Evolutionary conservation across 2,329 filamentous ascomycete species (phyloP).

Genomic region (Microdochium paspali): DNA sequence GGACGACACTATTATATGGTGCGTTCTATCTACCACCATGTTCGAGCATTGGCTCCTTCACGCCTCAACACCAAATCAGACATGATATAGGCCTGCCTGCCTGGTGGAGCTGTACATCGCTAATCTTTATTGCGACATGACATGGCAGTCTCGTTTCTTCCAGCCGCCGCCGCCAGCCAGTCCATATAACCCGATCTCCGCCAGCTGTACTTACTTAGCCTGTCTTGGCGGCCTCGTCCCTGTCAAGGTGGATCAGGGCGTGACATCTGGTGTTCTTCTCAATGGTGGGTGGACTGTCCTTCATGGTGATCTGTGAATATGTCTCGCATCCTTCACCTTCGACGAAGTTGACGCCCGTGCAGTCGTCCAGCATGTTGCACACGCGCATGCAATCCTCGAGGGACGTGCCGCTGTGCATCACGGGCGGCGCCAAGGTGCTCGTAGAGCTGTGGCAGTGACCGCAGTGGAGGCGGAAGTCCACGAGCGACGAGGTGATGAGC

Average conservation of each 20-base stretch:
- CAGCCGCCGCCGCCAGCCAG: neutral
- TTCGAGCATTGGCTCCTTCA: too few species aligned
- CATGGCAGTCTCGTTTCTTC: neutral
- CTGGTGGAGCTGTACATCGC: too few species aligned
- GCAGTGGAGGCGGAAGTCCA: neutral
- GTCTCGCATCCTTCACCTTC: neutral
- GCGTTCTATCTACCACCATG: too few species aligned
- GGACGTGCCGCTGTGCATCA: neutral
- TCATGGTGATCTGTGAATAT: neutral
- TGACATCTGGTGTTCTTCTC: neutral
- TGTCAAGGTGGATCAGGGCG: neutral
- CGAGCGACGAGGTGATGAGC: neutral
- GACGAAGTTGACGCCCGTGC: neutral
- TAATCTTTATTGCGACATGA: too few species aligned
- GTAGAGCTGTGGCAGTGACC: neutral
- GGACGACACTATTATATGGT: too few species aligned
- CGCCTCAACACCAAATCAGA: too few species aligned
- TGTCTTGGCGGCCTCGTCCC: neutral
- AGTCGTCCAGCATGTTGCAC: neutral
- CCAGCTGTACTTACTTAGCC: neutral
- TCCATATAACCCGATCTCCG: too few species aligned
- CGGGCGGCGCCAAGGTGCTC: too few species aligned
- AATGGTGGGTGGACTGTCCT: neutral
- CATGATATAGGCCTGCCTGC: too few species aligned
- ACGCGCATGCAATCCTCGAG: neutral